phyloP scores from a whole-genome alignment of 306 rosid species.

The Sicyos edulis region DNA sequence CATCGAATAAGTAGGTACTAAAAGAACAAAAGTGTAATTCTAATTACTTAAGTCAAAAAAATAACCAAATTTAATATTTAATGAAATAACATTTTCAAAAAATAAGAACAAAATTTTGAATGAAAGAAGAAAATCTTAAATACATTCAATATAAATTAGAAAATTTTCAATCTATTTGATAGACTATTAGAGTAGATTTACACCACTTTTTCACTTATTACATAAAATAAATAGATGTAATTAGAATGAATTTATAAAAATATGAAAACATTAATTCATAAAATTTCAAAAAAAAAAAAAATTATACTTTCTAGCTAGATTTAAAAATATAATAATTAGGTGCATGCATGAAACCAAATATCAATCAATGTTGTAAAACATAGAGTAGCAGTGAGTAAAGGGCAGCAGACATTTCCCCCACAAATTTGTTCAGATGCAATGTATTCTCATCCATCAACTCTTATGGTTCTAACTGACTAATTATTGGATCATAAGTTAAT shows the following conservation, averaged over 20 bases:
- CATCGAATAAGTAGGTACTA: no score
- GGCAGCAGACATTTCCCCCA: neutral
- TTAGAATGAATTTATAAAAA: neutral
- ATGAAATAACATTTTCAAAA: no score
- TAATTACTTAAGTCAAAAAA: no score
- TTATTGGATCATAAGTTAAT: constrained; percentile 3
- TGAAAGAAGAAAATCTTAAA: no score
- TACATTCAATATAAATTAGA: no score
- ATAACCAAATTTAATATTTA: no score
- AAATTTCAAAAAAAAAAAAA: no score
- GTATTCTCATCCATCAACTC: constrained; percentile 14
- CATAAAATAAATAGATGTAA: neutral
- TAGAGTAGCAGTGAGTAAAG: neutral
- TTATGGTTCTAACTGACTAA: constrained; percentile 15
- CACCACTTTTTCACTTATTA: no score
- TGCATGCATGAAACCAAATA: constrained; percentile 12
- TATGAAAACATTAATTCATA: neutral
- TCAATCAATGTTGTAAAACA: neutral
- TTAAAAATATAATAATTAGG: neutral
- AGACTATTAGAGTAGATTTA: no score
- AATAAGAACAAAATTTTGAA: no score
- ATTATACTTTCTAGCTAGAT: neutral
- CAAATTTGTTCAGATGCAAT: neutral
- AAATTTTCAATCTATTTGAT: no score
- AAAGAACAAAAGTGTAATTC: no score